Conservation (phyloP, 306 rosid species). For the Cajanus cajan region DNA sequence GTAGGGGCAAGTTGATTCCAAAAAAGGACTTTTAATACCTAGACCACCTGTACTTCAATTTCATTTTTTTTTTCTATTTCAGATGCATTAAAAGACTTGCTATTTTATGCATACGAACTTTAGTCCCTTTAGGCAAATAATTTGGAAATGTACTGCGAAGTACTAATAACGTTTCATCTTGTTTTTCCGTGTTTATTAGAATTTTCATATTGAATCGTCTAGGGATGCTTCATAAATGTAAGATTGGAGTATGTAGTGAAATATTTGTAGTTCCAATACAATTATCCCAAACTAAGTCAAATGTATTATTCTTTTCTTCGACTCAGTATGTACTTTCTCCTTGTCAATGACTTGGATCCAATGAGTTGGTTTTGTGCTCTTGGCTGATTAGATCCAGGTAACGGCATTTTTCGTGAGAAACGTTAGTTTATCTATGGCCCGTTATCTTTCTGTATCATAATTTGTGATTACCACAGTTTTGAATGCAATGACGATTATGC, state of each 20-base stretch:
- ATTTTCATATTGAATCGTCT: neutral
- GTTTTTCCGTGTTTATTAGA: neutral
- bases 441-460: slow-evolving; percentile 29
- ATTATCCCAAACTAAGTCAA: neutral
- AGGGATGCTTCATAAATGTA: neutral
- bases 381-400: neutral
- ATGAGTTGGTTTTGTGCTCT: neutral
- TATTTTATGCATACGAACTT: neutral
- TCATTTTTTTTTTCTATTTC: slow-evolving; percentile 13
- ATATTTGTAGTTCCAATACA: neutral
- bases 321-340: neutral
- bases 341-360: neutral
- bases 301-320: neutral
- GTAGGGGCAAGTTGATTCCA: slow-evolving; percentile 32
- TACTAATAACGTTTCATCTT: neutral
- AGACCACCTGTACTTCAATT: neutral
- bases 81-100: neutral
- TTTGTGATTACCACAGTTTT: slow-evolving; percentile 19
- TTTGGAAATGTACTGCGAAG: neutral
- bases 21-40: neutral
- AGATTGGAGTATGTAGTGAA: neutral
- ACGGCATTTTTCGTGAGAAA: neutral
- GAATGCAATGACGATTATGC: slow-evolving; percentile 12
- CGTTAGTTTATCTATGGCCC: neutral
- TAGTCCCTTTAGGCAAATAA: neutral